Percentiles rank a stretch among this genome's conserved stretches.
Conservation (phyloP, 1,139 yeast genomes). For the Candida sp. region DNA sequence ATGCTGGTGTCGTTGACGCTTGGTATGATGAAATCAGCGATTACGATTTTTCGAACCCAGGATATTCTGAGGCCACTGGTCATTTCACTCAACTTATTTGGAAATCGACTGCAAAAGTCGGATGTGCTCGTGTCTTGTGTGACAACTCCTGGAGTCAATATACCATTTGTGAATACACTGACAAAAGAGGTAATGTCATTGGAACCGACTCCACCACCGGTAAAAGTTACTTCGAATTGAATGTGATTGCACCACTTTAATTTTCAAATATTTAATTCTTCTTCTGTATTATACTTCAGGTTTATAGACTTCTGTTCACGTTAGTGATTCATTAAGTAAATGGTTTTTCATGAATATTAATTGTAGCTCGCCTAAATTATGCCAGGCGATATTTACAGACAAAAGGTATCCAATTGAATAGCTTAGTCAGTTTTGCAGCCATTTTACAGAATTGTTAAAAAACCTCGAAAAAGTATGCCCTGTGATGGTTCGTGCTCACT, state of each 20-base stretch:
- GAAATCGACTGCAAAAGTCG: conserved; percentile 65
- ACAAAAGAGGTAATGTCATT: conserved; percentile 57
- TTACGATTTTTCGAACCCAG: conserved; percentile 48
- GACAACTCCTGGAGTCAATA: conserved; percentile 50
- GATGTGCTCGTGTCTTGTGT: conserved; percentile 65
- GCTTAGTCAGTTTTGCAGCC: too few species aligned
- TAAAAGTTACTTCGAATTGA: conserved; percentile 40
- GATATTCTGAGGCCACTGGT: conserved; percentile 39
- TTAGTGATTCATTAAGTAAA: too few species aligned
- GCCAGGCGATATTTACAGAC: too few species aligned
- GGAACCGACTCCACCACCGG: conserved; percentile 31
- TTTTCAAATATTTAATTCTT: conserved; percentile 4
- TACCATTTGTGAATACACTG: conserved; percentile 64
- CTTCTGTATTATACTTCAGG: background rate
- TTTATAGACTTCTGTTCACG: too few species aligned
- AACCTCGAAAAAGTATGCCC: too few species aligned
- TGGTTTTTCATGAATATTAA: too few species aligned
- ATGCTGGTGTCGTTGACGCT: conserved; percentile 51
- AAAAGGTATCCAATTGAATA: too few species aligned
- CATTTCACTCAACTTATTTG: conserved; percentile 90
- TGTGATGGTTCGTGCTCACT: too few species aligned
- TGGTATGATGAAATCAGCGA: conserved; percentile 75
- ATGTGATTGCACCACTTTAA: conserved; percentile 43
- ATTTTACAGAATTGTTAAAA: too few species aligned
- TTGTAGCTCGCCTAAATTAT: too few species aligned